Percentiles rank a stretch among this genome's conserved stretches.
These are phyloP conservation scores for Niebla homalea DNA, from an alignment of 495 filamentous ascomycete species.

Conservation along the genomic window DNA sequence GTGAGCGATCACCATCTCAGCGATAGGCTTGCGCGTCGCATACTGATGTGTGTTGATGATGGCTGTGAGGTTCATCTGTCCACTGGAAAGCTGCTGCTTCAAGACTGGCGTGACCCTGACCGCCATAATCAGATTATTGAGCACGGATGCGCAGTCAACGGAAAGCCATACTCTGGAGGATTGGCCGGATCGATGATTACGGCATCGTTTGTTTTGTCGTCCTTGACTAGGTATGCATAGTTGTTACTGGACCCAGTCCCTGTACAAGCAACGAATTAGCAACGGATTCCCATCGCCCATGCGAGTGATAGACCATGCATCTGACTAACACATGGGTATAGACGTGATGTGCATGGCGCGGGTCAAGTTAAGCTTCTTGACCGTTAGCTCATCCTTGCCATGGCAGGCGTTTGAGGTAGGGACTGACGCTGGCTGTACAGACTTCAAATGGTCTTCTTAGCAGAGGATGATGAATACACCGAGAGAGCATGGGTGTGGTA, in stretches of 20 bases:
- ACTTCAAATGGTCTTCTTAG: neutral
- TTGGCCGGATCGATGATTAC: constrained; percentile 93
- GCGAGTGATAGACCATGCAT: neutral
- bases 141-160: neutral
- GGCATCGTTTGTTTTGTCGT: constrained; percentile 84
- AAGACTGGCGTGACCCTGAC: constrained; percentile 69
- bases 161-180: constrained; percentile 62
- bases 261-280: constrained; percentile 20
- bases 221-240: constrained; percentile 90
- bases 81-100: constrained; percentile 52
- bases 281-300: neutral
- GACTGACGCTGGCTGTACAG: constrained; percentile 8
- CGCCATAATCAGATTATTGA: neutral
- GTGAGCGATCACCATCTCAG: neutral
- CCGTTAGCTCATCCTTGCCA: neutral
- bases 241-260: constrained; percentile 87
- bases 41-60: constrained; percentile 98
- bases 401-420: no score
- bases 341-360: constrained; percentile 86
- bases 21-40: constrained; percentile 15
- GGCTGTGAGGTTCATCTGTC: constrained; percentile 67
- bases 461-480: neutral
- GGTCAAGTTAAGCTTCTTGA: constrained; percentile 10
- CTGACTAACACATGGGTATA: constrained; percentile 89
- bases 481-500: constrained; percentile 4